Conservation (phyloP, 768 basidiomycete genomes). For the Boletus vinaceobasis region DNA sequence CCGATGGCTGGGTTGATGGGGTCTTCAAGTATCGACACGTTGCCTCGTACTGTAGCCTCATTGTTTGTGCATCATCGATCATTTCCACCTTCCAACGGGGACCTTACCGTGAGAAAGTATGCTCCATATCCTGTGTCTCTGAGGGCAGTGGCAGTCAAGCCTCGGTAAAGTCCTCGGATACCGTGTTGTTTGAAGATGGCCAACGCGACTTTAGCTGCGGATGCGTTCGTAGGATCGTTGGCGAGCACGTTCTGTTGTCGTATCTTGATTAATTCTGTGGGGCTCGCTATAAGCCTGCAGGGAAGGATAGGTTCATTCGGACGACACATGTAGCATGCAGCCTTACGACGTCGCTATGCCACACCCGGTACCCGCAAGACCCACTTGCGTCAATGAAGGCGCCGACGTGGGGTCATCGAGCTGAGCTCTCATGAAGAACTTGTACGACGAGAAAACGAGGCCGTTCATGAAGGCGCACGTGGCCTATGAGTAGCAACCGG, state of each 20-base stretch:
- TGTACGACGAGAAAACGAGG: slow-evolving; percentile 81
- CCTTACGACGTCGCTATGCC: slow-evolving; percentile 77
- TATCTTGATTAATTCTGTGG: slow-evolving; percentile 87
- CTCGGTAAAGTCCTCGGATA: slow-evolving; percentile 70
- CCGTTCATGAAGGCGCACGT: slow-evolving; percentile 79
- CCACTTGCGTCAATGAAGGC: slow-evolving; percentile 70
- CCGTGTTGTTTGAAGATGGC: slow-evolving; percentile 56
- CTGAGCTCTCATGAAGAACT: slow-evolving; percentile 71
- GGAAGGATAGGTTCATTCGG: not conserved
- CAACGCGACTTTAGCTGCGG: slow-evolving; percentile 50
- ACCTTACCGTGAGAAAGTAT: slow-evolving; percentile 74
- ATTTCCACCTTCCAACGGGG: not conserved
- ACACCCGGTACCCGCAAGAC: slow-evolving; percentile 74
- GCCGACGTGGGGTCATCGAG: slow-evolving; percentile 41
- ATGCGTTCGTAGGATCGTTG: slow-evolving; percentile 34
- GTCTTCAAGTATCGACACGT: slow-evolving; percentile 49
- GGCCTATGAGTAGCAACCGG: slow-evolving; percentile 37
- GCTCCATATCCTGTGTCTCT: slow-evolving; percentile 82
- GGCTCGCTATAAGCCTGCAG: slow-evolving; percentile 68
- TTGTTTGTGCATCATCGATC: slow-evolving; percentile 4
- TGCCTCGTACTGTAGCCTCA: slow-evolving; percentile 54
- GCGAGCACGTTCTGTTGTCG: slow-evolving; percentile 60
- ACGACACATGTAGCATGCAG: slow-evolving; percentile 2
- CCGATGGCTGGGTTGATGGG: slow-evolving; percentile 1
- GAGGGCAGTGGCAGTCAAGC: slow-evolving; percentile 66